Conservation (phyloP, 305 asterid species). For the Fraxinus latifolia region DNA sequence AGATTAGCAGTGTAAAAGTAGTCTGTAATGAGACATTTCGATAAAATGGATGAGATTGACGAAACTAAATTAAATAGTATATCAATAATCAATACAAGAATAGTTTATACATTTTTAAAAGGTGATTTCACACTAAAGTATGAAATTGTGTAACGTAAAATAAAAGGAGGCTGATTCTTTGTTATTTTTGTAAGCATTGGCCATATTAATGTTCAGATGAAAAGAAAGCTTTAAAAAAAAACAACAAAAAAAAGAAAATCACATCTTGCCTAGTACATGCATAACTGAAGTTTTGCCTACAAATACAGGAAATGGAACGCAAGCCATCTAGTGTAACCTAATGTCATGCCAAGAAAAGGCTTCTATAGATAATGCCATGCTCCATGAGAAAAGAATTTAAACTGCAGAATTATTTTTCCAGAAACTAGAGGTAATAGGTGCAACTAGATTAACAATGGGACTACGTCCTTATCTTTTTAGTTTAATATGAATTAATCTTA, state of each 20-base stretch:
- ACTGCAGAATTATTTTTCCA: neutral
- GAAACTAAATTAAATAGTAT: slow-evolving; percentile 4
- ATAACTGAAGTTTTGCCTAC: slow-evolving; percentile 2
- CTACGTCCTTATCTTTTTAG: neutral
- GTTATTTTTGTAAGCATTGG: neutral
- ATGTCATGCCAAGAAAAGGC: neutral
- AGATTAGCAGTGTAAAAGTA: neutral
- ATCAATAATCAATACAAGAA: slow-evolving; percentile 1
- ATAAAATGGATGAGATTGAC: slow-evolving; percentile 11
- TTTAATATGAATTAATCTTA: neutral
- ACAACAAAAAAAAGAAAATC: neutral
- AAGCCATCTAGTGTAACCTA: slow-evolving; percentile 2
- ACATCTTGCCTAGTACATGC: neutral
- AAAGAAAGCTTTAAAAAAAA: no score
- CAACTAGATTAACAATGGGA: slow-evolving; percentile 1
- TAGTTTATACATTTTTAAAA: neutral
- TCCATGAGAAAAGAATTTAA: neutral
- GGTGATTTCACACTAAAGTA: neutral
- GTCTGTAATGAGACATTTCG: slow-evolving; percentile 5
- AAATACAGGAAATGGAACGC: neutral
- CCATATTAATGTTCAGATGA: neutral
- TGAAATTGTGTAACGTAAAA: neutral
- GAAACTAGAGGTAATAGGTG: neutral
- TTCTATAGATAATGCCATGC: neutral
- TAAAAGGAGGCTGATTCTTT: neutral